phyloP scores from a whole-genome alignment of 176 grass and related monocot genomes.

The Luzula sylvatica region DNA sequence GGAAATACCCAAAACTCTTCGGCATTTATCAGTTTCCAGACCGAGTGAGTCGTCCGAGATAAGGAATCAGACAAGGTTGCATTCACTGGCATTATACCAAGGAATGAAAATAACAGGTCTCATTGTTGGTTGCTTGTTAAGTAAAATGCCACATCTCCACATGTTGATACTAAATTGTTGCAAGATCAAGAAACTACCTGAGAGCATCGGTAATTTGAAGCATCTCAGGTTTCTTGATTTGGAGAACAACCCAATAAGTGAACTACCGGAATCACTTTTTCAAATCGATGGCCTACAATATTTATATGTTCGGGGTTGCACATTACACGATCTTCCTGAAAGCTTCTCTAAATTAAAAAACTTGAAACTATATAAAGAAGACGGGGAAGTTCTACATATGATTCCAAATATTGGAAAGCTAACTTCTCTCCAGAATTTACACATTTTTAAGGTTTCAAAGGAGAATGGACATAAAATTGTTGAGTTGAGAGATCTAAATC shows the following conservation, averaged over 20 bases:
- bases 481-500: constrained; percentile 34
- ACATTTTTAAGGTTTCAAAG: constrained; percentile 7
- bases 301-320: constrained; percentile 10
- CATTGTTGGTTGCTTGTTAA: constrained; percentile 17
- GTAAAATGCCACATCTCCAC: constrained; percentile 28
- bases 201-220: constrained; percentile 23
- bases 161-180: constrained; percentile 36
- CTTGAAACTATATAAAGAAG: constrained; percentile 15
- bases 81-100: constrained; percentile 25
- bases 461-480: constrained; percentile 2
- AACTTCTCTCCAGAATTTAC: constrained; percentile 18
- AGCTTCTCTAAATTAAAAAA: constrained; percentile 20
- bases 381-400: constrained; percentile 4
- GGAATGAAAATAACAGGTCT: constrained; percentile 4
- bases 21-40: constrained; percentile 36
- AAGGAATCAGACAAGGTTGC: constrained; percentile 21
- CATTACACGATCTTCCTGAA: constrained; percentile 18
- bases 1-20: constrained; percentile 22
- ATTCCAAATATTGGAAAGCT: constrained; percentile 31
- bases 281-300: constrained; percentile 30
- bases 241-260: constrained; percentile 3
- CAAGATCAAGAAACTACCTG: constrained; percentile 34
- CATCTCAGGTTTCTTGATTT: constrained; percentile 48
- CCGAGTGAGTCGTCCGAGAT: constrained; percentile 19
- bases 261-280: constrained; percentile 30